Evolutionary conservation across 208 protist genomes (phyloP).

Genomic region (Plasmodiophora brassicae): DNA sequence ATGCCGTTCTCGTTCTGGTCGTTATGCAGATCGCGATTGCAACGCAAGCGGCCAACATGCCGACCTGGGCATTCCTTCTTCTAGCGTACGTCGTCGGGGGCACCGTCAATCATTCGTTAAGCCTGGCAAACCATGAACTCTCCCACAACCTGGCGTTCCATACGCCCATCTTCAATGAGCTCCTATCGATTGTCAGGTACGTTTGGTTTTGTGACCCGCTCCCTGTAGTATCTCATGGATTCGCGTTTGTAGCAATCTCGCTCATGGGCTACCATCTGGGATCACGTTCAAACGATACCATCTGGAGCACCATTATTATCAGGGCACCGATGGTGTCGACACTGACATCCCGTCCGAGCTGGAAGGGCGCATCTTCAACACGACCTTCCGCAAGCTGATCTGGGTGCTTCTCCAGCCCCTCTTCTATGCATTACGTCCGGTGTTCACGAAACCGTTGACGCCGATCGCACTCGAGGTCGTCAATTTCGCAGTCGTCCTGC

Average conservation of each 20-base stretch:
- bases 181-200: constrained; percentile 66
- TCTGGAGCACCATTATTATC: constrained; percentile 80
- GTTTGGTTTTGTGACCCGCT: not conserved
- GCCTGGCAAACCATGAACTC: constrained; percentile 81
- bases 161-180: constrained; percentile 68
- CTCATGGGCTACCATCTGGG: constrained; percentile 74
- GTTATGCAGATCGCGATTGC: not conserved
- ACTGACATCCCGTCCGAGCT: constrained; percentile 72
- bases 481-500: constrained; percentile 51
- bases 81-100: not conserved
- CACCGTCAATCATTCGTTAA: constrained; percentile 65
- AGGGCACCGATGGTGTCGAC: constrained; percentile 76
- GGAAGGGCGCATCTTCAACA: constrained; percentile 68
- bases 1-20: not conserved
- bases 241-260: constrained; percentile 60
- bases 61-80: not conserved
- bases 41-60: not conserved
- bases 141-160: constrained; percentile 77
- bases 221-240: not conserved
- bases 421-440: constrained; percentile 77
- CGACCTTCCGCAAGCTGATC: constrained; percentile 67
- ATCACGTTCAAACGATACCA: constrained; percentile 85
- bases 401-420: constrained; percentile 76
- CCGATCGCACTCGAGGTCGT: constrained; percentile 40
- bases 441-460: constrained; percentile 58